These are phyloP conservation scores for Phytophthora multivora DNA, from an alignment of 352 stramenopile species.

Conservation along the genomic window DNA sequence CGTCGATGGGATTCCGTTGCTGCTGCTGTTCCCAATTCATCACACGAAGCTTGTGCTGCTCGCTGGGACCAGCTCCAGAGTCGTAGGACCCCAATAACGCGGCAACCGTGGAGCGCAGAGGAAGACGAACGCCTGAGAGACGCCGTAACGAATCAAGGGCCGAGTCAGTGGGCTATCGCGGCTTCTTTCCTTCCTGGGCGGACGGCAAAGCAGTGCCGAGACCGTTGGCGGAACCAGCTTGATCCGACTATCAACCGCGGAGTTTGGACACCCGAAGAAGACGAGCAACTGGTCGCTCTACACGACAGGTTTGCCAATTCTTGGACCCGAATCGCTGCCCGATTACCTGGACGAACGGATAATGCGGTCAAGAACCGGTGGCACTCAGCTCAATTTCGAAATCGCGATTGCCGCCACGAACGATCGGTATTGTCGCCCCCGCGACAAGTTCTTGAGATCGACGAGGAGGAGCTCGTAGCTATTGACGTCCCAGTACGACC, in stretches of 20 bases:
- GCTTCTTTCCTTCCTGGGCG: constrained; percentile 61
- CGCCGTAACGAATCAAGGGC: constrained; percentile 47
- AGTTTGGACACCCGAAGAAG: constrained; percentile 44
- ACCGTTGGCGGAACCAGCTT: constrained; percentile 50
- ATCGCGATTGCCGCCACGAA: background rate
- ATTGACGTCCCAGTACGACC: no score
- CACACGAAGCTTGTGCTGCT: constrained; percentile 24
- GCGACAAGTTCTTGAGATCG: no score
- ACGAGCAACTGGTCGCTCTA: constrained; percentile 33
- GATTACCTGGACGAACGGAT: constrained; percentile 52
- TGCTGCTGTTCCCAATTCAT: constrained; percentile 4
- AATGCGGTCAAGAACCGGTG: constrained; percentile 66
- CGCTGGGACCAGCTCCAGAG: constrained; percentile 53
- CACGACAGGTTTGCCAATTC: constrained; percentile 45
- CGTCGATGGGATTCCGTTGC: constrained; percentile 30
- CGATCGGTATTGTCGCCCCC: no score
- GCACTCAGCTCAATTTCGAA: constrained; percentile 27
- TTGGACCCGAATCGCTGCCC: constrained; percentile 53
- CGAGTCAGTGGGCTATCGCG: constrained; percentile 59
- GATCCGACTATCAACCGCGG: constrained; percentile 47
- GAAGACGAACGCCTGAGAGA: constrained; percentile 55
- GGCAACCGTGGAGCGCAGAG: constrained; percentile 37
- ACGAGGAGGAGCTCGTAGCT: no score
- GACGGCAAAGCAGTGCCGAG: constrained; percentile 76
- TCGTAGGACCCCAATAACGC: constrained; percentile 27